Conservation (phyloP, 345 rosid species). For the Trapa incisa region DNA sequence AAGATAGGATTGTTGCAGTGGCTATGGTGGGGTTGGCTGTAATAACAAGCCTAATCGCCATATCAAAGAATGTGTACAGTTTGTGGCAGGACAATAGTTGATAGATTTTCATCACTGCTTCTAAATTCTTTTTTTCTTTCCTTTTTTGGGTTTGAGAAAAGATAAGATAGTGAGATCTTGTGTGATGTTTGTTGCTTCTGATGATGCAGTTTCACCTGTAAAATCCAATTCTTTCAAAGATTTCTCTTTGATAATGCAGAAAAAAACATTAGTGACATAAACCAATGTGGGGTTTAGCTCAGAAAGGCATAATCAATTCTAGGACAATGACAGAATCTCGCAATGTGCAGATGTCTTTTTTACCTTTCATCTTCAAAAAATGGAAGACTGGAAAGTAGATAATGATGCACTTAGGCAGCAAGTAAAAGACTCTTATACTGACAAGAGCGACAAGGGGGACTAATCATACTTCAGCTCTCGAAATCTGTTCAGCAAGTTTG, state of each 20-base stretch:
- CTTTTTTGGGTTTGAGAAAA: neutral
- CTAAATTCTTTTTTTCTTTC: neutral
- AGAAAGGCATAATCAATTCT: neutral
- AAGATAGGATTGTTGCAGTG: slow-evolving; percentile 24
- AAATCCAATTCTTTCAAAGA: neutral
- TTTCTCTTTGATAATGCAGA: no score
- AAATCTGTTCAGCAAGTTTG: slow-evolving; percentile 52
- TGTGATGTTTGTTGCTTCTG: neutral
- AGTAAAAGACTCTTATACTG: neutral
- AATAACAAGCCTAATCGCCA: slow-evolving; percentile 34
- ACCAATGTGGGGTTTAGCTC: neutral
- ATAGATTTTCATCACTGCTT: slow-evolving; percentile 1
- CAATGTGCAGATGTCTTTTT: neutral
- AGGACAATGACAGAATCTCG: neutral
- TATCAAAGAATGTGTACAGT: slow-evolving; percentile 29
- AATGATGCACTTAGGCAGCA: neutral
- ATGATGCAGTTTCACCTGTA: neutral
- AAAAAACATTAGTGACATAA: neutral
- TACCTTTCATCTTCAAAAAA: neutral
- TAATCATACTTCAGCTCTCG: slow-evolving; percentile 31
- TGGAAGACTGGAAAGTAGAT: neutral
- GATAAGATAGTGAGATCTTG: neutral
- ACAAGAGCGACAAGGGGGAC: neutral
- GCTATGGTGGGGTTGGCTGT: slow-evolving; percentile 36
- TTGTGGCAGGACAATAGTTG: slow-evolving; percentile 10